Percentiles rank a stretch among this genome's conserved stretches.
These are phyloP conservation scores for Parafenestella ontariensis DNA, from an alignment of 2,329 filamentous ascomycete species.

Conservation along the genomic window DNA sequence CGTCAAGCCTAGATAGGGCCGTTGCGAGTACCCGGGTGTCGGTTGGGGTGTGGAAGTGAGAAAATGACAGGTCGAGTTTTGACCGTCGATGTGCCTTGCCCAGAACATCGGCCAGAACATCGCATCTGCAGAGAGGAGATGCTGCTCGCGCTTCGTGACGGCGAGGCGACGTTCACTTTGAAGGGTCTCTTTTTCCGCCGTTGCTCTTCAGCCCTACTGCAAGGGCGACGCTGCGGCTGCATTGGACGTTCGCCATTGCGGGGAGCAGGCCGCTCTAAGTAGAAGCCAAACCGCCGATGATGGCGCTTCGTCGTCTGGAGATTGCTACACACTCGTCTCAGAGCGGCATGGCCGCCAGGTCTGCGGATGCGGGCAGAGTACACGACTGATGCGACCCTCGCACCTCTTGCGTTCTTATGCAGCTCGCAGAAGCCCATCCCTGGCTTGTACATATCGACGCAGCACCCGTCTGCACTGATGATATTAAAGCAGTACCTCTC, in stretches of 20 bases:
- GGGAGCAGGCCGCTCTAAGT: constrained; percentile 26
- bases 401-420: constrained; percentile 32
- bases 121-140: background rate
- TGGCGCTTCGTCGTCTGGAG: constrained; percentile 33
- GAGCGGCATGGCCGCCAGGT: constrained; percentile 34
- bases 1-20: constrained; percentile 15
- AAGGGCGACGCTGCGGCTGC: constrained; percentile 40
- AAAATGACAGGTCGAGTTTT: constrained; percentile 40
- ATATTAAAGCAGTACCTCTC: constrained; percentile 41
- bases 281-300: constrained; percentile 28
- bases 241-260: constrained; percentile 24
- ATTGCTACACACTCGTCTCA: constrained; percentile 38
- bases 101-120: too few relatives aligned
- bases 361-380: constrained; percentile 34
- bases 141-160: background rate
- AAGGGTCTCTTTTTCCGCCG: background rate
- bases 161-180: constrained; percentile 2
- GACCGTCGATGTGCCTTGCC: constrained; percentile 3
- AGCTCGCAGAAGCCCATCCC: constrained; percentile 31
- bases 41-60: constrained; percentile 18
- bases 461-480: constrained; percentile 25
- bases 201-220: constrained; percentile 43
- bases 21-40: constrained; percentile 16
- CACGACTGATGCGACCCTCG: constrained; percentile 43
- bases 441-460: constrained; percentile 32